phyloP scores from a whole-genome alignment of 257 asterid genomes.

The Solanum appendiculatum region DNA sequence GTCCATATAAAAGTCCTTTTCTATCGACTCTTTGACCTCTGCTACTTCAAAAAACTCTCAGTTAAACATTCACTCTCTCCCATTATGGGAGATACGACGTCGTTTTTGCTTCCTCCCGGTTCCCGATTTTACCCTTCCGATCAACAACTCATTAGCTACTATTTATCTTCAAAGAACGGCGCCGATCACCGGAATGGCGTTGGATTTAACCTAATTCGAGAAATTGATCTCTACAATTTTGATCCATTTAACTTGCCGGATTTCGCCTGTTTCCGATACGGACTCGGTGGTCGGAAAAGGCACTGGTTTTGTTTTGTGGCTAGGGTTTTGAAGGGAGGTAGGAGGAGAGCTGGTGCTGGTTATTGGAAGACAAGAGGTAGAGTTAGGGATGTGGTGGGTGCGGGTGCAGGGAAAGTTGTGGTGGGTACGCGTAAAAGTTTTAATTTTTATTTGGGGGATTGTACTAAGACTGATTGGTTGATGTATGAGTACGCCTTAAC shows the following conservation, averaged over 20 bases:
- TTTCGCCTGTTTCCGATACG: constrained; percentile 17
- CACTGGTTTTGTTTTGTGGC: constrained; percentile 34
- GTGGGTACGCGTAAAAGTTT: constrained; percentile 26
- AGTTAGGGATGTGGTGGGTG: constrained; percentile 19
- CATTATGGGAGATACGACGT: constrained; percentile 17
- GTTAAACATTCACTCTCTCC: background rate
- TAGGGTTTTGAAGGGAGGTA: constrained; percentile 10
- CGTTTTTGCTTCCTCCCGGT: constrained; percentile 21
- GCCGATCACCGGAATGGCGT: background rate
- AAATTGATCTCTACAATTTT: constrained; percentile 24
- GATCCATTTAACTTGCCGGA: constrained; percentile 27
- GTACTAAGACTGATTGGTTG: constrained; percentile 23
- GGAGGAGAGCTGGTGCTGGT: constrained; percentile 20
- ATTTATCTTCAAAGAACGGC: constrained; percentile 22
- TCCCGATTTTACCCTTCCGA: constrained; percentile 31
- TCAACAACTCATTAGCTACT: constrained; percentile 21
- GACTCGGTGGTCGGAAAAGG: constrained; percentile 16
- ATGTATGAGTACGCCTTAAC: constrained; percentile 28
- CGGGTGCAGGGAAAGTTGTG: constrained; percentile 16
- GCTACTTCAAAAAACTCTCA: background rate
- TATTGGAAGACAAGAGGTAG: constrained; percentile 24
- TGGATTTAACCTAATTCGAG: constrained; percentile 14
- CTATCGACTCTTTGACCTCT: background rate
- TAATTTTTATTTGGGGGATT: constrained; percentile 23
- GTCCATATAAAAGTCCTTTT: constrained; percentile 2